phyloP scores from a whole-genome alignment of 1,139 yeast genomes.

The Debaryomyces nepalensis region DNA sequence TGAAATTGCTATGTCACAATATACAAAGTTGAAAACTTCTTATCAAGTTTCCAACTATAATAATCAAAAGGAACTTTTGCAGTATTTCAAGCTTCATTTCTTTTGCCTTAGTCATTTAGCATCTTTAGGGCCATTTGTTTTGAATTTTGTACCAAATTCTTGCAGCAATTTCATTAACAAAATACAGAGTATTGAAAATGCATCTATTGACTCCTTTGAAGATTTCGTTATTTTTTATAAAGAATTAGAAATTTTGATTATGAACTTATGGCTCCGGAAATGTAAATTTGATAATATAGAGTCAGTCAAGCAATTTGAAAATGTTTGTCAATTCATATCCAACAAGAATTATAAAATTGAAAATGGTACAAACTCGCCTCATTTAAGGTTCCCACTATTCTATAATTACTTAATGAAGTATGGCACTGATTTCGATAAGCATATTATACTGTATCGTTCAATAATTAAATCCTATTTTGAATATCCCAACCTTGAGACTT shows the following conservation, averaged over 20 bases:
- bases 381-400: slow-evolving; percentile 31
- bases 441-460: slow-evolving; percentile 3
- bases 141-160: slow-evolving; percentile 2
- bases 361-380: slow-evolving; percentile 29
- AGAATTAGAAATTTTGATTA: slow-evolving; percentile 20
- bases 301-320: slow-evolving; percentile 28
- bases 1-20: slow-evolving; percentile 4
- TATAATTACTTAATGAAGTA: slow-evolving; percentile 21
- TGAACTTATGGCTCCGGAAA: slow-evolving; percentile 24
- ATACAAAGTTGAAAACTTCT: slow-evolving; percentile 1
- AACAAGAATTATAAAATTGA: slow-evolving; percentile 20
- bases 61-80: slow-evolving; percentile 2
- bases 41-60: neutral
- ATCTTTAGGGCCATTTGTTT: slow-evolving; percentile 4
- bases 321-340: slow-evolving; percentile 20
- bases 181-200: neutral
- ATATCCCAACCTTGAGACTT: slow-evolving; percentile 10
- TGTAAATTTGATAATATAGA: slow-evolving; percentile 21
- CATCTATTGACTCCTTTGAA: neutral
- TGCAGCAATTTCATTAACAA: neutral
- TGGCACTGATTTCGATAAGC: slow-evolving; percentile 11
- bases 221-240: slow-evolving; percentile 12
- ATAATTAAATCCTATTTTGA: slow-evolving; percentile 10
- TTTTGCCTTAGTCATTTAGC: slow-evolving; percentile 9
- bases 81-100: slow-evolving; percentile 11